Evolutionary conservation across 179 eudicot species (phyloP).

Genomic region (Dionaea muscipula): DNA sequence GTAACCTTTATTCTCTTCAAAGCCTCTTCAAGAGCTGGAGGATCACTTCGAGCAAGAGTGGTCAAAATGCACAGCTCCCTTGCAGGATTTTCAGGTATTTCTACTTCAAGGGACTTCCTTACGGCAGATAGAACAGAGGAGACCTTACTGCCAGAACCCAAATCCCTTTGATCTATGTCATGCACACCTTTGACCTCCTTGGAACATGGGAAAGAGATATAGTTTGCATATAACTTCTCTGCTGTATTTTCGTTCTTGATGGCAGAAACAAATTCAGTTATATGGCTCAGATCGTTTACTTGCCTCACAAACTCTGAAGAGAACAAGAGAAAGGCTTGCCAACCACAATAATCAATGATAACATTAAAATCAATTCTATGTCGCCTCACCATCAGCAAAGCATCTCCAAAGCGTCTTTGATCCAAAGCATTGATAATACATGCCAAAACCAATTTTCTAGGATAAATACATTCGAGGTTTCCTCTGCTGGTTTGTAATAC

Average conservation of each 20-base stretch:
- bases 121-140: conserved; percentile 53
- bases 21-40: conserved; percentile 89
- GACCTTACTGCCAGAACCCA: conserved; percentile 35
- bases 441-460: conserved; percentile 71
- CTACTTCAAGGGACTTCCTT: conserved; percentile 74
- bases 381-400: conserved; percentile 80
- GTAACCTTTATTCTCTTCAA: conserved; percentile 66
- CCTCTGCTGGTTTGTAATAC: conserved; percentile 76
- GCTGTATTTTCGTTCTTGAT: conserved; percentile 59
- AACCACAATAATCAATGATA: conserved; percentile 73
- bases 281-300: conserved; percentile 61
- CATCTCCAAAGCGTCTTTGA: conserved; percentile 58
- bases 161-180: conserved; percentile 13
- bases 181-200: conserved; percentile 27
- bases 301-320: conserved; percentile 75
- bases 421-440: conserved; percentile 62
- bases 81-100: conserved; percentile 56
- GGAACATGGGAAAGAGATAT: conserved; percentile 30
- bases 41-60: conserved; percentile 85
- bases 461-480: conserved; percentile 81
- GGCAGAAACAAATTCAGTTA: conserved; percentile 89
- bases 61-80: conserved; percentile 96
- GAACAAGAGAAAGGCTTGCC: conserved; percentile 54
- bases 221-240: conserved; percentile 54
- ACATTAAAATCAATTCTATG: conserved; percentile 88